Evolutionary conservation across 352 stramenopile genomes (phyloP).

Genomic region (Globisporangium nunn): DNA sequence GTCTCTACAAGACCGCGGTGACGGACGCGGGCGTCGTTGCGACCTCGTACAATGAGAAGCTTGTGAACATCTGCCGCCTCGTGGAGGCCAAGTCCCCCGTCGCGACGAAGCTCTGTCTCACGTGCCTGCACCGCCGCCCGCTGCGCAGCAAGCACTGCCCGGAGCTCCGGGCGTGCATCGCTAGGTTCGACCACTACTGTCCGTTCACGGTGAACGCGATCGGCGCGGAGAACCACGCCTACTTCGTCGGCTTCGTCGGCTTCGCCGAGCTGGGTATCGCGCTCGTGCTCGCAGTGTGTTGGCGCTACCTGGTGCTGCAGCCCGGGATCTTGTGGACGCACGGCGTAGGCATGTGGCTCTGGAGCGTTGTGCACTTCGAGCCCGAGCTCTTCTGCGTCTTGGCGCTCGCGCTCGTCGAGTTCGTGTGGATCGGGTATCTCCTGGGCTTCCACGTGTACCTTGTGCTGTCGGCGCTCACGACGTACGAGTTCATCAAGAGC

Average conservation of each 20-base stretch:
- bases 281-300: conserved; percentile 39
- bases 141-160: conserved; percentile 75
- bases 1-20: conserved; percentile 46
- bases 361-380: conserved; percentile 55
- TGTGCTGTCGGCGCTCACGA: conserved; percentile 50
- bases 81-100: conserved; percentile 70
- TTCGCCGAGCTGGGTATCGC: conserved; percentile 52
- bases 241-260: conserved; percentile 91
- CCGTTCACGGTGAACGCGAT: conserved; percentile 91
- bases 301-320: conserved; percentile 22
- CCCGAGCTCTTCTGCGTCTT: conserved; percentile 48
- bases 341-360: conserved; percentile 23
- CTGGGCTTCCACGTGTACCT: conserved; percentile 64
- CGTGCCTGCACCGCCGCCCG: conserved; percentile 67
- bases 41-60: conserved; percentile 63
- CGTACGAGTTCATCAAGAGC: conserved; percentile 73
- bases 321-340: conserved; percentile 14
- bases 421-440: conserved; percentile 71
- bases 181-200: conserved; percentile 83
- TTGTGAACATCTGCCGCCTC: conserved; percentile 54
- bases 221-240: conserved; percentile 90
- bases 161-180: conserved; percentile 71
- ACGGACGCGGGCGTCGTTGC: conserved; percentile 54
- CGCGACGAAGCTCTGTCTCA: conserved; percentile 72
- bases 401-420: conserved; percentile 44